Conservation (phyloP, 345 rosid genomes). For the Turnera subulata region DNA sequence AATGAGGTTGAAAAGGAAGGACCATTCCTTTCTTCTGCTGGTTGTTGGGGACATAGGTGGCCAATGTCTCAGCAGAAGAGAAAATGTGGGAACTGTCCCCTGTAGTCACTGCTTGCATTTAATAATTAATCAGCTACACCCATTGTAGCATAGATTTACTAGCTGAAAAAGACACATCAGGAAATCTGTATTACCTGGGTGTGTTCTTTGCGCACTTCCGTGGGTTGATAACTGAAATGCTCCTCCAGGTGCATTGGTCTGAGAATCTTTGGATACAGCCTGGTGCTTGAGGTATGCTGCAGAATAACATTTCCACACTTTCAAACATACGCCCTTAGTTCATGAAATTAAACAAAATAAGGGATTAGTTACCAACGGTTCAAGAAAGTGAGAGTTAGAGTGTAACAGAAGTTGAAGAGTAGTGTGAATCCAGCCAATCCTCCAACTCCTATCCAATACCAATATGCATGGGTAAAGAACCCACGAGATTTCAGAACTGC, state of each 20-base stretch:
- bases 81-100: not conserved
- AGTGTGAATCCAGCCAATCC: conserved; percentile 40
- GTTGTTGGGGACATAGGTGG: too few relatives aligned
- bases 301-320: not conserved
- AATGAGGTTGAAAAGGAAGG: conserved; percentile 70
- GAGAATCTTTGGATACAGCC: conserved; percentile 27
- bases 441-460: conserved; percentile 69
- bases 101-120: not conserved
- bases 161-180: not conserved
- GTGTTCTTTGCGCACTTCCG: conserved; percentile 1
- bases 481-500: conserved; percentile 45
- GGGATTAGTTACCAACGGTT: conserved; percentile 38
- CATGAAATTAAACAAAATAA: not conserved
- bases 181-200: conserved; percentile 3
- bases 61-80: too few relatives aligned
- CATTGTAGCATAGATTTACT: not conserved
- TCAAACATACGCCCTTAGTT: not conserved
- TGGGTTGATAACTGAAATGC: not conserved
- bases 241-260: conserved; percentile 1
- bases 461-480: conserved; percentile 39
- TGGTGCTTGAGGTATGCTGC: conserved; percentile 56
- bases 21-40: conserved; percentile 51
- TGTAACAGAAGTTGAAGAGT: conserved; percentile 38
- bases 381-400: conserved; percentile 44
- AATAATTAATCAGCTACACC: not conserved